Conservation (phyloP, 108 stramenopile species). For the Fistulifera pelliculosa region DNA sequence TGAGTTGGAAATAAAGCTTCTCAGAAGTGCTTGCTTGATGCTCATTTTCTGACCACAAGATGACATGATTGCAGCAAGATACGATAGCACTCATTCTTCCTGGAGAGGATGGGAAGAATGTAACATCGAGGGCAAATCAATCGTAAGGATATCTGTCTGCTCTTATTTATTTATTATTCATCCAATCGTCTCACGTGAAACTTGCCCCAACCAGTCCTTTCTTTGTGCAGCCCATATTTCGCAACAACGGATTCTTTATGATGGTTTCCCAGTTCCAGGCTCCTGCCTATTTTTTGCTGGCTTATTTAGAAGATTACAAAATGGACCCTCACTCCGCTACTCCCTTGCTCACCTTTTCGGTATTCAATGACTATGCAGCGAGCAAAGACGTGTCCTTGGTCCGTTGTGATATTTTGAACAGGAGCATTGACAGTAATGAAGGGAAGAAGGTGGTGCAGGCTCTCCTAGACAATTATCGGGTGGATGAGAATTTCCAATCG, state of each 20-base stretch:
- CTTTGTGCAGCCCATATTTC: slow-evolving; percentile 78
- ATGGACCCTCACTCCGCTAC: slow-evolving; percentile 72
- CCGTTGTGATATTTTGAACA: slow-evolving; percentile 68
- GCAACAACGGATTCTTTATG: slow-evolving; percentile 78
- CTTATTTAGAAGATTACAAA: slow-evolving; percentile 78
- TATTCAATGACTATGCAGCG: slow-evolving; percentile 68
- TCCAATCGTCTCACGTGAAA: neutral
- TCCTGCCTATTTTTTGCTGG: slow-evolving; percentile 65
- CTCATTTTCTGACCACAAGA: too few species aligned
- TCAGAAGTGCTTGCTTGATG: too few species aligned
- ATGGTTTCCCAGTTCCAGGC: slow-evolving; percentile 69
- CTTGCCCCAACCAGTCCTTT: slow-evolving; percentile 38
- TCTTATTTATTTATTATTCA: too few species aligned
- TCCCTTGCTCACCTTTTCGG: slow-evolving; percentile 65
- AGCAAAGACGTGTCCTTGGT: slow-evolving; percentile 51
- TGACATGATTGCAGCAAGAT: slow-evolving; percentile 18
- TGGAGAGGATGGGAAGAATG: slow-evolving; percentile 32
- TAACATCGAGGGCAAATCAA: slow-evolving; percentile 33
- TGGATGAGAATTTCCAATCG: slow-evolving; percentile 38
- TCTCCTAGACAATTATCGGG: slow-evolving; percentile 46
- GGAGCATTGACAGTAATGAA: slow-evolving; percentile 62
- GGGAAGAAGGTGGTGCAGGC: slow-evolving; percentile 43
- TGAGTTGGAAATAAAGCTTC: slow-evolving; percentile 3
- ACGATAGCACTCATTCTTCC: slow-evolving; percentile 33
- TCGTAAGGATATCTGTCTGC: slow-evolving; percentile 29